Evolutionary conservation across 148 eudicot species (phyloP), one percentile per base, ranked within the genome.

Genomic region (Talinum fruticosum): DNA sequence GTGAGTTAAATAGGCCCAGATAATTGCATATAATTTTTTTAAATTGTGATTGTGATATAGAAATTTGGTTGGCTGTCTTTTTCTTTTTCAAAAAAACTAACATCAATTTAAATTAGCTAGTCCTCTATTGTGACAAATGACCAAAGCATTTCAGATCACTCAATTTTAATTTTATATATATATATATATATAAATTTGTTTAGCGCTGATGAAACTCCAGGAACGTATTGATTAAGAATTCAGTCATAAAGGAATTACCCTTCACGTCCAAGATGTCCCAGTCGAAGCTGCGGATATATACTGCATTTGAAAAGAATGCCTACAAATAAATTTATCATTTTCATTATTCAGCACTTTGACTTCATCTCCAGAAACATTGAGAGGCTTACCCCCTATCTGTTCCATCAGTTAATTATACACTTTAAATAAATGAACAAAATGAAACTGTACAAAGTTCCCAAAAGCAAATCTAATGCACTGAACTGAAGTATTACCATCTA

Each of bases 371-470:
- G 47, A 72, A 72, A 45, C 49, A 71, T 71, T 61, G 64, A 26
- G 49, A 29, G 41, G 28, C 34, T 32, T 32, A 3, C 12, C 24
- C 24, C 66, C 24, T 28, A 62, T 24, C 35, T 34, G 33, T 54
- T 77, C 57, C 69, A 54, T 21, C 70, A 24, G 64, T 77, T 53
- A 26, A 77, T 32, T 66, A 77, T 57, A 73, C 76, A 77, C 28
- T 59, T 73, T 67, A 37, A 81, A 80, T 51, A 24, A 77, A 76
- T 59, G 51, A 77, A 73, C 75, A 49, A 69, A 74, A 69, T 69
- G 53, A 51, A 82, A 73, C 79, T 74, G 80, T 77, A 82, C 72
- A 78, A 54, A 57, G 53, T 72, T 30, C 69, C 62, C 72, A 41
- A 62, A 26, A 49, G 54, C 47, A 34, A 37, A 35, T 37, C 24